Conservation (phyloP, 108 stramenopile species). For the Pseudonitzschia pungens region DNA sequence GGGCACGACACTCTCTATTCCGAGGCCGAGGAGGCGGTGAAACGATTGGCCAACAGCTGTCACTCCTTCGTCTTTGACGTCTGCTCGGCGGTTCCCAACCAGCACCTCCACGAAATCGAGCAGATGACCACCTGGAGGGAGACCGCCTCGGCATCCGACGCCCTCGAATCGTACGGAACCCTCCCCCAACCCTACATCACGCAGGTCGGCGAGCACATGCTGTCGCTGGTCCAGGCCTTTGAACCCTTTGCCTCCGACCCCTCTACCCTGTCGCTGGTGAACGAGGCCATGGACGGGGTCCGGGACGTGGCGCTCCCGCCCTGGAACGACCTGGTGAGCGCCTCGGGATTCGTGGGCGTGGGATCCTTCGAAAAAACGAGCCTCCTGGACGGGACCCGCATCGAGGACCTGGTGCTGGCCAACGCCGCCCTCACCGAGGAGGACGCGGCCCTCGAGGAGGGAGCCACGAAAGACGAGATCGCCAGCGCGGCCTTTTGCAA, state of each 20-base stretch:
- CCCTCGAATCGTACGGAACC: slow-evolving; percentile 70
- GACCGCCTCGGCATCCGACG: slow-evolving; percentile 35
- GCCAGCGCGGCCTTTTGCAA: slow-evolving; percentile 72
- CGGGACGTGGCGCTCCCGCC: slow-evolving; percentile 68
- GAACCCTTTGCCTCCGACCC: slow-evolving; percentile 84
- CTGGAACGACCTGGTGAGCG: slow-evolving; percentile 74
- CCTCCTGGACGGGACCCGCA: slow-evolving; percentile 66
- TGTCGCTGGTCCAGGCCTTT: slow-evolving; percentile 81
- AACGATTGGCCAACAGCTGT: slow-evolving; percentile 62
- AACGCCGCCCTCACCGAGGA: slow-evolving; percentile 42
- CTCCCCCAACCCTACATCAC: slow-evolving; percentile 83
- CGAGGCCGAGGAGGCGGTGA: slow-evolving; percentile 49
- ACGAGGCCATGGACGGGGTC: slow-evolving; percentile 74
- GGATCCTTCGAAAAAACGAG: slow-evolving; percentile 30
- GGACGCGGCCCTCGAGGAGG: slow-evolving; percentile 58
- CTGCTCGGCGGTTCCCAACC: slow-evolving; percentile 72
- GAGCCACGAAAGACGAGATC: slow-evolving; percentile 50
- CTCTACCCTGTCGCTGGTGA: slow-evolving; percentile 67
- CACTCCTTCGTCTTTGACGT: slow-evolving; percentile 79
- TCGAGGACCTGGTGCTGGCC: slow-evolving; percentile 43
- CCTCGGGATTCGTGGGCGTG: slow-evolving; percentile 52
- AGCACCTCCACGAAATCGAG: slow-evolving; percentile 62
- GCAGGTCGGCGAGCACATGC: slow-evolving; percentile 84
- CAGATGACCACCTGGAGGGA: slow-evolving; percentile 71
- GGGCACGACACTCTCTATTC: slow-evolving; percentile 42